A percentile compares a stretch with the other conserved stretches of the same genome.
These are phyloP conservation scores for Plasmodium yoelii DNA, from an alignment of 169 alveolate species.

Conservation along the genomic window DNA sequence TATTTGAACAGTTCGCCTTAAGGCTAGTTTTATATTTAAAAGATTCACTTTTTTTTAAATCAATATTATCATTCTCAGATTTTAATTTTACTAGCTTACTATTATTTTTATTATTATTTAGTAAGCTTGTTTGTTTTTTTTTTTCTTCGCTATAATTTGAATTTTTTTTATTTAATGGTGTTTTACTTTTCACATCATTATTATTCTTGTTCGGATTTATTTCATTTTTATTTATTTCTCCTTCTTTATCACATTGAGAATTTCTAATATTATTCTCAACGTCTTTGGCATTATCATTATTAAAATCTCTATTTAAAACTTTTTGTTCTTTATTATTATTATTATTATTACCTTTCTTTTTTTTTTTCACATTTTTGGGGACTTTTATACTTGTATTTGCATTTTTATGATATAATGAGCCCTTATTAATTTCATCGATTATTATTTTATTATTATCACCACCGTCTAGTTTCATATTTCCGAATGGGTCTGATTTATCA, in stretches of 20 bases:
- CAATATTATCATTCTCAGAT: neutral
- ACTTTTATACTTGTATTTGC: no score
- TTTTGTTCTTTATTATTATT: no score
- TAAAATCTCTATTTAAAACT: no score
- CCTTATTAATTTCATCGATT: no score
- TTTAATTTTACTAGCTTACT: constrained; percentile 2
- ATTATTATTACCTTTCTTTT: no score
- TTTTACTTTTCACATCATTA: neutral
- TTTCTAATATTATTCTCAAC: no score
- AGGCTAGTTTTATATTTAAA: constrained; percentile 1
- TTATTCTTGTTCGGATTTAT: neutral
- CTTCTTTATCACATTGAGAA: neutral
- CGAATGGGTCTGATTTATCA: no score
- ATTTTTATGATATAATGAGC: no score
- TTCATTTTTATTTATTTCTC: neutral
- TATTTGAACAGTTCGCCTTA: neutral
- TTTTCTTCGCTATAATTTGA: neutral
- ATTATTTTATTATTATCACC: no score
- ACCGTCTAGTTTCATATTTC: no score
- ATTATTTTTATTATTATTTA: neutral
- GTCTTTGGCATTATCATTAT: no score
- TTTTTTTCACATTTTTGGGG: no score
- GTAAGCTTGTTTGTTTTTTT: neutral
- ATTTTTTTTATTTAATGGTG: neutral
- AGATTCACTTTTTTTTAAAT: neutral